Conservation (phyloP, 805 yeast genomes). For the Teunomyces aglyptinius region DNA sequence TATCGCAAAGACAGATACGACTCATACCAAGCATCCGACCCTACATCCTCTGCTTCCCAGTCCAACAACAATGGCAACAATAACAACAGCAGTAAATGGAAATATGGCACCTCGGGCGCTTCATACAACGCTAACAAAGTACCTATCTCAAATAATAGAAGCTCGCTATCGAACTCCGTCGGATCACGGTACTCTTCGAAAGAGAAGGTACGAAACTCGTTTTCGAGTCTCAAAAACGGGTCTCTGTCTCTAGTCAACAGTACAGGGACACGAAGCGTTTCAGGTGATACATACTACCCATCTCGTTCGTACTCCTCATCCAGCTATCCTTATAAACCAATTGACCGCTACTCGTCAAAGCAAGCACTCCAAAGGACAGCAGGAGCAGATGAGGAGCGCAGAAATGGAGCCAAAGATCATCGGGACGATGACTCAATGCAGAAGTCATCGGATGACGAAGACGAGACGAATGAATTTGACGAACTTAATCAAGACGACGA, state of each 20-base stretch:
- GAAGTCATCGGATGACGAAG: slow-evolving; percentile 7
- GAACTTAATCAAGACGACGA: slow-evolving; percentile 2
- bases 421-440: slow-evolving; percentile 1
- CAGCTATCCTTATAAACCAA: neutral
- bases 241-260: slow-evolving; percentile 19
- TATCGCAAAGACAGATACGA: slow-evolving; percentile 16
- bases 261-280: slow-evolving; percentile 12
- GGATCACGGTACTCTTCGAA: slow-evolving; percentile 19
- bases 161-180: slow-evolving; percentile 23
- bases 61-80: neutral
- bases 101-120: slow-evolving; percentile 1
- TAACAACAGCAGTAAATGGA: neutral
- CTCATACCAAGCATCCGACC: slow-evolving; percentile 4
- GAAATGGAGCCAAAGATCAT: slow-evolving; percentile 1
- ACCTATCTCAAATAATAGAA: slow-evolving; percentile 16
- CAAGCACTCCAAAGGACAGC: neutral
- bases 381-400: slow-evolving; percentile 2
- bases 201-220: slow-evolving; percentile 17
- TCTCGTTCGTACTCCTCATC: slow-evolving; percentile 7
- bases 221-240: slow-evolving; percentile 12
- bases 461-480: slow-evolving; percentile 5
- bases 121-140: slow-evolving; percentile 12
- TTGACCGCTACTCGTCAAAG: slow-evolving; percentile 3
- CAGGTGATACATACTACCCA: slow-evolving; percentile 31
- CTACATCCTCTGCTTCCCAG: neutral